These are phyloP conservation scores for Phaeosphaeriaceae sp. DNA, from an alignment of 2,329 filamentous ascomycete genomes.

Conservation along the genomic window DNA sequence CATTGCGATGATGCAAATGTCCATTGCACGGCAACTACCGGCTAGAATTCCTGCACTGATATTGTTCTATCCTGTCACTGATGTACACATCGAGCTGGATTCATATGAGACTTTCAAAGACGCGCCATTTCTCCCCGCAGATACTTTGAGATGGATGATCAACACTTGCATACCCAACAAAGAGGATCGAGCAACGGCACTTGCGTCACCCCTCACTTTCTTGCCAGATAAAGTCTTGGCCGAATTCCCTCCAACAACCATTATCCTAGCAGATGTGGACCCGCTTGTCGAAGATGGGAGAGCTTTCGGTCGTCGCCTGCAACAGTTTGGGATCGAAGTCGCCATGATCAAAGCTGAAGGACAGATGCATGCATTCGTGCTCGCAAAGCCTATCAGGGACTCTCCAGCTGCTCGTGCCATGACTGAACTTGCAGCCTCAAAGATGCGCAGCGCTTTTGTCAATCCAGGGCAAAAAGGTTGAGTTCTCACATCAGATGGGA, in stretches of 20 bases:
- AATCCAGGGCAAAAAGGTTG: background rate
- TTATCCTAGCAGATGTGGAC: background rate
- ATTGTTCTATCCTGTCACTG: background rate
- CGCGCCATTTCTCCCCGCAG: background rate
- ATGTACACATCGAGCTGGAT: background rate
- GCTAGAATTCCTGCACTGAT: background rate
- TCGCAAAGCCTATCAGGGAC: background rate
- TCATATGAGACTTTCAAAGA: background rate
- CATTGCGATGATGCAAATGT: conserved; percentile 2
- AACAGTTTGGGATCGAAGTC: background rate
- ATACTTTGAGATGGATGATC: background rate
- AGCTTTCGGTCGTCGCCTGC: background rate
- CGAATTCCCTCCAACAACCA: background rate
- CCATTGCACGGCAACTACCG: background rate
- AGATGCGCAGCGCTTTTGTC: background rate
- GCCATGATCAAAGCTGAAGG: background rate
- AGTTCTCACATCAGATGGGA: background rate
- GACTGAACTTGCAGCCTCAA: background rate
- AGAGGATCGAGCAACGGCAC: background rate
- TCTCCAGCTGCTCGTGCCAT: background rate
- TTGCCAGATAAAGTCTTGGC: background rate
- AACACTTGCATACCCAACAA: background rate
- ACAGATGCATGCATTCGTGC: background rate
- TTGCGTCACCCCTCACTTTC: background rate
- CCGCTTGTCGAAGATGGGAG: background rate